Evolutionary conservation across 176 grass and related monocot species (phyloP).

Genomic region (Eragrostis curvula): DNA sequence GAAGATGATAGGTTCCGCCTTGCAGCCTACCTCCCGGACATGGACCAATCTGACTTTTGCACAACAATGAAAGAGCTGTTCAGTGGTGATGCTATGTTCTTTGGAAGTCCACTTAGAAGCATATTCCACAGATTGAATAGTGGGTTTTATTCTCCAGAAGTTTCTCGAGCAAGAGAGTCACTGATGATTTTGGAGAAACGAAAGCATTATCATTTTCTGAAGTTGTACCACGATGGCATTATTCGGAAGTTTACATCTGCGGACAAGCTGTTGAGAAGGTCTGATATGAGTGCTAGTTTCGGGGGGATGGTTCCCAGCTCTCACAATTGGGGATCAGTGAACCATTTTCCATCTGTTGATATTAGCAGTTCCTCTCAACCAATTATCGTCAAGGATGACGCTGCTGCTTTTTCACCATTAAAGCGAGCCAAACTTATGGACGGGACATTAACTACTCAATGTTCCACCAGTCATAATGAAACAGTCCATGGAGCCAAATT

Average conservation of each 20-base stretch:
- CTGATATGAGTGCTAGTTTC: conserved; percentile 23
- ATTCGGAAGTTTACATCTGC: conserved; percentile 56
- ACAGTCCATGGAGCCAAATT: conserved; percentile 42
- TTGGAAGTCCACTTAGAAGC: conserved; percentile 61
- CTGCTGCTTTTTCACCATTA: conserved; percentile 32
- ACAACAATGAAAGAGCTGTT: conserved; percentile 68
- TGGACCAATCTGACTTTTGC: conserved; percentile 67
- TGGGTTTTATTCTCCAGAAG: conserved; percentile 79
- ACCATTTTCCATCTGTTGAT: conserved; percentile 51
- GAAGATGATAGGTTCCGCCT: conserved; percentile 78
- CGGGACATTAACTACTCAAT: conserved; percentile 33
- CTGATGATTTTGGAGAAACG: conserved; percentile 57
- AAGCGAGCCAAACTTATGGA: conserved; percentile 52
- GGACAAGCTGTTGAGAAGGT: conserved; percentile 46
- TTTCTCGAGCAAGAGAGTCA: conserved; percentile 65
- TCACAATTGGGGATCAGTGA: conserved; percentile 35
- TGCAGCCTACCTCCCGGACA: conserved; percentile 72
- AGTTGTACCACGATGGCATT: conserved; percentile 68
- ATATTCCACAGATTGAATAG: conserved; percentile 64
- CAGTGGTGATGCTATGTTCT: conserved; percentile 62
- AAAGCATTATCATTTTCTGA: conserved; percentile 71
- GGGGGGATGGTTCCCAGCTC: conserved; percentile 61
- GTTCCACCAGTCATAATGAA: conserved; percentile 48
- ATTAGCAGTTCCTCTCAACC: conserved; percentile 41
- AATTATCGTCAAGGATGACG: conserved; percentile 24